Evolutionary conservation across 805 yeast species (phyloP).

Genomic region (Torulaspora delbrueckii): DNA sequence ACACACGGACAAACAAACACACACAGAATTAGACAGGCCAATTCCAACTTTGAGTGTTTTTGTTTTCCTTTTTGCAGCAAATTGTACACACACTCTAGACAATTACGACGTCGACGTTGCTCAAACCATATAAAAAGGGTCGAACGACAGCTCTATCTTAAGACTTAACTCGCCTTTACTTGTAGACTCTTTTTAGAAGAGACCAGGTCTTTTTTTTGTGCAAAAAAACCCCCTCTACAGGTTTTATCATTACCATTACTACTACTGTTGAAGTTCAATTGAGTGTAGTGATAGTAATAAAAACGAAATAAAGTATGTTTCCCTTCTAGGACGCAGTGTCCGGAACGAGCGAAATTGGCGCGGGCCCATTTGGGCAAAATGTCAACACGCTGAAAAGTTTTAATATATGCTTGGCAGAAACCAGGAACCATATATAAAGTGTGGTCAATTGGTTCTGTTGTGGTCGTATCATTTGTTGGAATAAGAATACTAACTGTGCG

Average conservation of each 20-base stretch:
- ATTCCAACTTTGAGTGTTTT: not conserved
- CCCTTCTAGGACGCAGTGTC: not conserved
- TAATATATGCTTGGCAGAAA: not conserved
- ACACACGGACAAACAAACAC: not conserved
- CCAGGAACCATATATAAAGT: not conserved
- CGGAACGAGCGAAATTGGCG: conserved; percentile 2
- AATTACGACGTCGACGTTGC: not conserved
- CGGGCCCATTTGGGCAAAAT: conserved; percentile 4
- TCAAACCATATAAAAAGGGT: conserved; percentile 6
- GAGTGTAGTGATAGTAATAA: not conserved
- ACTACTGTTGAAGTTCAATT: not conserved
- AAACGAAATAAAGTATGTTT: conserved; percentile 1
- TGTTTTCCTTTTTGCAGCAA: conserved; percentile 6
- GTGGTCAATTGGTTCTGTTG: not conserved
- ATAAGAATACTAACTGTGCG: not conserved
- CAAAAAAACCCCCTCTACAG: not conserved
- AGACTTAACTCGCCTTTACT: not conserved
- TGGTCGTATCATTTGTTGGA: too few relatives aligned
- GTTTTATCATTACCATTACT: conserved; percentile 2
- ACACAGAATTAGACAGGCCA: not conserved
- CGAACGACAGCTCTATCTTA: not conserved
- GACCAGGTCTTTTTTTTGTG: conserved; percentile 7
- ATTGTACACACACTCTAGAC: conserved; percentile 1
- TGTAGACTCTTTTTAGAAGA: not conserved
- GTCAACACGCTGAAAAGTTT: conserved; percentile 7